Percentiles rank a stretch among this genome's conserved stretches.
These are phyloP conservation scores for Phytophthora meadii DNA, from an alignment of 352 stramenopile species.

Conservation along the genomic window DNA sequence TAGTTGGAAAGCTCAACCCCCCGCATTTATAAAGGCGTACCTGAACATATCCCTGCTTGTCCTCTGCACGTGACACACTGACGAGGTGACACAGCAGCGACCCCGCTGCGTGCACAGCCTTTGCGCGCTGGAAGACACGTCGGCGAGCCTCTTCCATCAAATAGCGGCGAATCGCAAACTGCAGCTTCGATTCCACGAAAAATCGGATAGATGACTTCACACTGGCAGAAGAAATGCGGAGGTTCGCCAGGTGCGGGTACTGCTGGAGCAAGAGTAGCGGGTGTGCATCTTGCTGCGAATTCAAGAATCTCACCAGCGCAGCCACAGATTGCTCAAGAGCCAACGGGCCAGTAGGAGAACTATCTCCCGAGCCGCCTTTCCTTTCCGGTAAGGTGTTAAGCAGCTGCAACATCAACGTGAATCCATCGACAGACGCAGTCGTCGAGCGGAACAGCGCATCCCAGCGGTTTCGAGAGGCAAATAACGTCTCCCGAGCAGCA, in stretches of 20 bases:
- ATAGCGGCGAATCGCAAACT: constrained; percentile 69
- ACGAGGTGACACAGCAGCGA: constrained; percentile 69
- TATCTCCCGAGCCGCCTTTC: constrained; percentile 36
- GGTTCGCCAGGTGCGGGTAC: constrained; percentile 58
- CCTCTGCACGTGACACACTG: constrained; percentile 61
- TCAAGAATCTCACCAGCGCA: constrained; percentile 45
- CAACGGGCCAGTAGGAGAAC: constrained; percentile 32
- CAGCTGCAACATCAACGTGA: constrained; percentile 60
- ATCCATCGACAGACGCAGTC: constrained; percentile 54
- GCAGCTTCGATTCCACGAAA: constrained; percentile 56
- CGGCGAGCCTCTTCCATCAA: constrained; percentile 58
- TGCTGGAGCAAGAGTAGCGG: constrained; percentile 59
- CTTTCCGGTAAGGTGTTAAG: constrained; percentile 54
- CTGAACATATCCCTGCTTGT: constrained; percentile 74
- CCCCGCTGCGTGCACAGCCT: constrained; percentile 59
- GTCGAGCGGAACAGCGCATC: constrained; percentile 46
- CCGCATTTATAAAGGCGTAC: constrained; percentile 37
- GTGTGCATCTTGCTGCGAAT: constrained; percentile 36
- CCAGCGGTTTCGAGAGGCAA: constrained; percentile 54
- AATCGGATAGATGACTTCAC: constrained; percentile 57
- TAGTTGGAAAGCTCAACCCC: background rate
- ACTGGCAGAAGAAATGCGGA: constrained; percentile 48
- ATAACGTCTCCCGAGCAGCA: constrained; percentile 41
- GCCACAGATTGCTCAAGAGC: constrained; percentile 53
- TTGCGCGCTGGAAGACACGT: constrained; percentile 49